Conservation (phyloP, 805 yeast genomes). For the Wickerhamomyces bovis region DNA sequence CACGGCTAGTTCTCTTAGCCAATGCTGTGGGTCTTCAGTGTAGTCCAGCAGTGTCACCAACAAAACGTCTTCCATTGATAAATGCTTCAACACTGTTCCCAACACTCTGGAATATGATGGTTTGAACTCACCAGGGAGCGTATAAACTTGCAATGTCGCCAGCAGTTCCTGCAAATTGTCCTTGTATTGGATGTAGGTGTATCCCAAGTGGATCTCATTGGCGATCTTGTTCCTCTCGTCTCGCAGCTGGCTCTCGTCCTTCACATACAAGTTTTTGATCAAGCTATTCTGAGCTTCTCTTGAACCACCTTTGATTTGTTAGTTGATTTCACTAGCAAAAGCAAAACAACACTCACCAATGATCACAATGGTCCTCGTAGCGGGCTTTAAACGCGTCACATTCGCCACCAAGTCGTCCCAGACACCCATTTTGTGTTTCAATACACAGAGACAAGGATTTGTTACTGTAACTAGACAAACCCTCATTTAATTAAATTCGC, state of each 20-base stretch:
- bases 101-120: neutral
- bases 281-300: constrained; percentile 8
- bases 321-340: too few relatives aligned
- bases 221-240: constrained; percentile 6
- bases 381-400: neutral
- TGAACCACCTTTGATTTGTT: constrained; percentile 12
- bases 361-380: constrained; percentile 3
- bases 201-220: constrained; percentile 13
- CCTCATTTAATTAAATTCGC: too few relatives aligned
- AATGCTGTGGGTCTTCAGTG: constrained; percentile 8
- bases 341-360: constrained; percentile 8
- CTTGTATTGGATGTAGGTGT: constrained; percentile 16
- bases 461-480: too few relatives aligned
- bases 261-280: constrained; percentile 8
- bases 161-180: constrained; percentile 12
- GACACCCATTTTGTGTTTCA: constrained; percentile 10
- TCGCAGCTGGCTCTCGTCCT: constrained; percentile 4
- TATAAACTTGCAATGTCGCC: constrained; percentile 15
- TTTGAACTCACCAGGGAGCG: constrained; percentile 6
- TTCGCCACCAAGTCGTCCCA: constrained; percentile 14
- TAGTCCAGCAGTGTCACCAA: constrained; percentile 16
- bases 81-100: neutral
- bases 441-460: too few relatives aligned
- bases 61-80: constrained; percentile 3
- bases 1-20: constrained; percentile 5